Evolutionary conservation across 139 green algal genomes (phyloP).

Genomic region (Volvox reticuliferus): DNA sequence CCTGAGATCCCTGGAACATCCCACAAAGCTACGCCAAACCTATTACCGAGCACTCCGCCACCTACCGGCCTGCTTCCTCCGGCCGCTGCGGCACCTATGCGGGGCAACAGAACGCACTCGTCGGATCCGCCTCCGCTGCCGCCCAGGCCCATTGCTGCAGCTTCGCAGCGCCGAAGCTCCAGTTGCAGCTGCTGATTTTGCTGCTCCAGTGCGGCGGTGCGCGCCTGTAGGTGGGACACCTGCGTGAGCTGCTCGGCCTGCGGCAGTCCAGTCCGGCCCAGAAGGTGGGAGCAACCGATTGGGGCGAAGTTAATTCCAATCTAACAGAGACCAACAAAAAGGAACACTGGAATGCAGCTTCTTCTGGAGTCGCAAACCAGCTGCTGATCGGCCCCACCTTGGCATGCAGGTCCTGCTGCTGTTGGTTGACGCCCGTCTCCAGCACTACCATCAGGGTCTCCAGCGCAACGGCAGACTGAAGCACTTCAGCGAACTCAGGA

Average conservation of each 20-base stretch:
- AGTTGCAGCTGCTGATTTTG: constrained; percentile 40
- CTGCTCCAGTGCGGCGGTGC: constrained; percentile 27
- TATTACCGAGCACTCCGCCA: neutral
- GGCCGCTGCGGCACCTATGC: constrained; percentile 11
- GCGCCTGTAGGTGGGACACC: constrained; percentile 23
- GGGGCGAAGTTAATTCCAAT: too few relatives aligned
- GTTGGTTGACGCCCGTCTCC: constrained; percentile 35
- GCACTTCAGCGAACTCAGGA: constrained; percentile 35
- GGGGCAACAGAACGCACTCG: constrained; percentile 19
- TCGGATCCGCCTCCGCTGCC: neutral
- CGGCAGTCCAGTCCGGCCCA: too few relatives aligned
- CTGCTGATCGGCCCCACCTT: constrained; percentile 8
- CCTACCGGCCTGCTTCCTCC: constrained; percentile 32
- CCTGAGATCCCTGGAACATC: too few relatives aligned
- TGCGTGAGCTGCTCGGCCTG: constrained; percentile 45
- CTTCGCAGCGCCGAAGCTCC: constrained; percentile 14
- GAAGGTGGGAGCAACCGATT: too few relatives aligned
- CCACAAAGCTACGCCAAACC: too few relatives aligned
- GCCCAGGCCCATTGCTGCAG: neutral
- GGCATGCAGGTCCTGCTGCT: constrained; percentile 48
- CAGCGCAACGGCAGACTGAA: constrained; percentile 24
- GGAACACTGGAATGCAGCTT: too few relatives aligned
- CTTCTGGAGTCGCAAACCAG: too few relatives aligned
- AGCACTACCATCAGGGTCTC: constrained; percentile 35
- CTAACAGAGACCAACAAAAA: too few relatives aligned